Conservation (phyloP, 257 asterid species). For the Ehretia macrophylla region DNA sequence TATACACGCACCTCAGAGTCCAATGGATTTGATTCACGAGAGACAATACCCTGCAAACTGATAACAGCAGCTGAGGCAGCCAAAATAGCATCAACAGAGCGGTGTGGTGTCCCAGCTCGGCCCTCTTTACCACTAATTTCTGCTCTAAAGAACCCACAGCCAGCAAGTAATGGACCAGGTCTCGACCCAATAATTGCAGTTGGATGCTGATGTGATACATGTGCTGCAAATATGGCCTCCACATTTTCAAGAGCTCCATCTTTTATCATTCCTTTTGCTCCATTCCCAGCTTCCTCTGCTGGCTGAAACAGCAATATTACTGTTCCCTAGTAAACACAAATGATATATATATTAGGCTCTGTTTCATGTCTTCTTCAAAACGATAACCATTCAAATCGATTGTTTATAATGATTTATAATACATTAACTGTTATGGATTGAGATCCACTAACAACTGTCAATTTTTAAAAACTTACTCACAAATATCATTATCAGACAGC, state of each 20-base stretch:
- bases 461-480: too few relatives aligned
- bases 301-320: slow-evolving; percentile 86
- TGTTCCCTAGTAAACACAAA: slow-evolving; percentile 53
- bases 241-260: slow-evolving; percentile 76
- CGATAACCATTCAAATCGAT: too few relatives aligned
- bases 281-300: slow-evolving; percentile 97
- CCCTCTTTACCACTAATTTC: slow-evolving; percentile 35
- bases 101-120: slow-evolving; percentile 23
- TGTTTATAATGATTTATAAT: too few relatives aligned
- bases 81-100: slow-evolving; percentile 48
- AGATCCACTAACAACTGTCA: too few relatives aligned
- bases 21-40: slow-evolving; percentile 84
- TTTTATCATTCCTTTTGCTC: slow-evolving; percentile 75
- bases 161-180: slow-evolving; percentile 81
- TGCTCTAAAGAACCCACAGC: slow-evolving; percentile 87
- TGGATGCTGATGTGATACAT: slow-evolving; percentile 64
- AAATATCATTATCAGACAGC: too few relatives aligned
- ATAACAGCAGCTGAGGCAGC: slow-evolving; percentile 93
- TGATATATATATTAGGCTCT: not conserved
- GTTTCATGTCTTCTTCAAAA: too few relatives aligned
- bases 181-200: slow-evolving; percentile 77
- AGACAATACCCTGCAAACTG: slow-evolving; percentile 79
- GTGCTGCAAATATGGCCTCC: slow-evolving; percentile 81
- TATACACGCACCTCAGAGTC: slow-evolving; percentile 66
- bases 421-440: too few relatives aligned